These are phyloP conservation scores for Argentina anserina DNA, from an alignment of 306 rosid genomes.

Conservation along the genomic window DNA sequence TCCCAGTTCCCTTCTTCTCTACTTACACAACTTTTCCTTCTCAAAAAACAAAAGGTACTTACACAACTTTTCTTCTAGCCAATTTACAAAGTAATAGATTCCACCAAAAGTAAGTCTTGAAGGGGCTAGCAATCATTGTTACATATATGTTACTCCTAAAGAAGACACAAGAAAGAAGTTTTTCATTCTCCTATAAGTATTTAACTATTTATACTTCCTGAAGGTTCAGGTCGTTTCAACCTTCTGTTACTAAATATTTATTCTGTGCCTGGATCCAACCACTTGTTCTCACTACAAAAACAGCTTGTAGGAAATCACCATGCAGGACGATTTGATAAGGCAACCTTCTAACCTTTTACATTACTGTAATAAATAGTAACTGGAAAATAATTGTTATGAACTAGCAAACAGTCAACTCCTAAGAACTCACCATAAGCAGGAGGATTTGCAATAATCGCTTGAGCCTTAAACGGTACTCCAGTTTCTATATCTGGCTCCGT, in stretches of 20 bases:
- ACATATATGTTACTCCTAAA: neutral
- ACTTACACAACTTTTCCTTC: neutral
- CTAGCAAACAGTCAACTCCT: slow-evolving; percentile 5
- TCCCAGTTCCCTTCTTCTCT: neutral
- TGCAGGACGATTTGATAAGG: neutral
- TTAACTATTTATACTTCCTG: neutral
- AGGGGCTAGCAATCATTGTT: neutral
- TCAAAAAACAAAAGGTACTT: no score
- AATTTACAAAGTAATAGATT: neutral
- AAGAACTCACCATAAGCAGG: slow-evolving; percentile 82
- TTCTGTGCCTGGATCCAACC: neutral
- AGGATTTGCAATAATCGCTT: slow-evolving; percentile 95
- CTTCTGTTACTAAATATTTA: neutral
- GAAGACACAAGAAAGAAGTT: neutral
- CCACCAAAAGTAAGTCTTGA: neutral
- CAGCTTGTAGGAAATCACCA: neutral
- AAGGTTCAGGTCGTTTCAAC: neutral
- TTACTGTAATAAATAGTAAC: neutral
- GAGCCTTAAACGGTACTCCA: slow-evolving; percentile 74
- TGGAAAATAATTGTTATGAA: slow-evolving; percentile 25
- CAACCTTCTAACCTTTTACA: neutral
- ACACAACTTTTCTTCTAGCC: neutral
- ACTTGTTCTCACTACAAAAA: neutral
- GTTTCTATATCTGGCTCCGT: slow-evolving; percentile 87
- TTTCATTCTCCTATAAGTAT: neutral